A percentile compares a stretch with the other conserved stretches of the same genome.
Evolutionary conservation across 2,329 filamentous ascomycete species (phyloP).

Genomic region (Exophiala alcalophila): DNA sequence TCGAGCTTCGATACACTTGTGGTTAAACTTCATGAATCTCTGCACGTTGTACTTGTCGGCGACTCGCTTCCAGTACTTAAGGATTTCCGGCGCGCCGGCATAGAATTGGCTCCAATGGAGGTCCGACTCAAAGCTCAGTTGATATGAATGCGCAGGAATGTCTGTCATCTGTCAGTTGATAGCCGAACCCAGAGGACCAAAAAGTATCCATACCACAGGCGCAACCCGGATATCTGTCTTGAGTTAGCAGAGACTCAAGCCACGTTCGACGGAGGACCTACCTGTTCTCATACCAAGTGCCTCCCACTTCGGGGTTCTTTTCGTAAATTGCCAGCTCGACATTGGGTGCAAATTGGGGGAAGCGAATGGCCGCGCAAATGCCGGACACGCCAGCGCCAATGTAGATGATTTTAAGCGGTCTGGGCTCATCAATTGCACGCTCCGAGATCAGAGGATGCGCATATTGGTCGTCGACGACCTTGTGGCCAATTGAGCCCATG

Average conservation of each 20-base stretch:
- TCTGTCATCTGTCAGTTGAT: constrained; percentile 8
- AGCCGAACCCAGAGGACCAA: not conserved
- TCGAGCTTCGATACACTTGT: constrained; percentile 29
- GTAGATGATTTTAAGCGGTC: constrained; percentile 30
- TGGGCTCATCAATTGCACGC: constrained; percentile 24
- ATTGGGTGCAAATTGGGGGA: constrained; percentile 21
- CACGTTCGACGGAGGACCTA: too few relatives aligned
- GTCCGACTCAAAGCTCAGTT: constrained; percentile 22
- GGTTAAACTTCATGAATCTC: constrained; percentile 32
- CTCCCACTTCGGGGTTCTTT: constrained; percentile 35
- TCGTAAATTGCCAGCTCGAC: constrained; percentile 31
- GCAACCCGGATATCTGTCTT: constrained; percentile 21
- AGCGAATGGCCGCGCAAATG: constrained; percentile 25
- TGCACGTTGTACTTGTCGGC: constrained; percentile 29
- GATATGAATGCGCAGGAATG: constrained; percentile 27
- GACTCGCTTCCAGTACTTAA: constrained; percentile 27
- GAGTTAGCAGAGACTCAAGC: not conserved
- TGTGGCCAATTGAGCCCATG: constrained; percentile 24
- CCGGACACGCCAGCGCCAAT: constrained; percentile 42
- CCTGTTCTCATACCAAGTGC: constrained; percentile 33
- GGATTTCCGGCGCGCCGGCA: constrained; percentile 28
- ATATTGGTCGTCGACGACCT: constrained; percentile 15
- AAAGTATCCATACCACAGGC: constrained; percentile 19
- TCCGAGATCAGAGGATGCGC: constrained; percentile 27
- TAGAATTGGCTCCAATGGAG: constrained; percentile 30